Evolutionary conservation across 306 rosid genomes (phyloP).

Genomic region (Macrotyloma uniflorum): DNA sequence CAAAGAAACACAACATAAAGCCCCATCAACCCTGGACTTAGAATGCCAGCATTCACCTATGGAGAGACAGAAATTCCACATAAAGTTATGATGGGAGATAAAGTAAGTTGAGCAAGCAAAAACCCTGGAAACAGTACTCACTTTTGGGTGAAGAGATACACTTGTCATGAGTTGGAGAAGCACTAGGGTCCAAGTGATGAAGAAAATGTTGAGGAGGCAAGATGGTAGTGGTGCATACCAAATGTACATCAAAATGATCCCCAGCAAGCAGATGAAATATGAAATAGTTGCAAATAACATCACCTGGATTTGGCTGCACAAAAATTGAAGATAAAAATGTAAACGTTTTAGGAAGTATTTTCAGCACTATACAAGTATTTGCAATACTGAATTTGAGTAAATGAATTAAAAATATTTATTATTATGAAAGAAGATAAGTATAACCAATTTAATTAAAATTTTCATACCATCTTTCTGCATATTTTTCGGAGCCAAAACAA

Average conservation of each 20-base stretch:
- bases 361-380: not conserved
- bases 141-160: conserved; percentile 93
- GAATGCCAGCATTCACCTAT: conserved; percentile 86
- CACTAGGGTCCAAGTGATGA: conserved; percentile 89
- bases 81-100: conserved; percentile 15
- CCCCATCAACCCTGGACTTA: conserved; percentile 95
- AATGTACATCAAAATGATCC: conserved; percentile 84
- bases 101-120: conserved; percentile 12
- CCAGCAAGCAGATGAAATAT: conserved; percentile 75
- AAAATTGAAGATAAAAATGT: not conserved
- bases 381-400: not conserved
- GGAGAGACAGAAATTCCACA: not conserved
- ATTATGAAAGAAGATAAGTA: not conserved
- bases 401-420: not conserved
- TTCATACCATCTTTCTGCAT: conserved; percentile 82
- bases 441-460: not conserved
- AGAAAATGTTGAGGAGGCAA: conserved; percentile 92
- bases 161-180: conserved; percentile 93
- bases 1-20: conserved; percentile 93
- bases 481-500: conserved; percentile 57
- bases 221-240: conserved; percentile 91
- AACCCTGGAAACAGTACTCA: conserved; percentile 33
- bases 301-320: conserved; percentile 81
- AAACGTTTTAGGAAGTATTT: not conserved
- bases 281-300: conserved; percentile 71